Conservation (phyloP, 164 flowering plant genomes). For the Liquidambar formosana region DNA sequence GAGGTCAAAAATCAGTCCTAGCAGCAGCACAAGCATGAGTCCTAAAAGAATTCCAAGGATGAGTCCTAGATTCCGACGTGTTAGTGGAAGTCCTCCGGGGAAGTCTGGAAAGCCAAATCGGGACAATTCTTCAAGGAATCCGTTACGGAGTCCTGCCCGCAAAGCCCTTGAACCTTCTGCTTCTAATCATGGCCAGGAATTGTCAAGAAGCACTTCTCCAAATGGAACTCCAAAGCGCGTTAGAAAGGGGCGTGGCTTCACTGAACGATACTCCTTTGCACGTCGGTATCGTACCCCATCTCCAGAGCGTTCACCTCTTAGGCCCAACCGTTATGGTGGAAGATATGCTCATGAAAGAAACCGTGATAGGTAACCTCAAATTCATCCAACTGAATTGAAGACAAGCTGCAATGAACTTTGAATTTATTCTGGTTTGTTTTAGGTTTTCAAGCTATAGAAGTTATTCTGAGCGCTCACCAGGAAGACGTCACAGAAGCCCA, state of each 20-base stretch:
- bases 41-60: conserved; percentile 23
- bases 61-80: conserved; percentile 28
- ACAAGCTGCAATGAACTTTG: neutral
- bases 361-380: conserved; percentile 50
- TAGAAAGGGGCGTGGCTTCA: conserved; percentile 90
- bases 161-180: conserved; percentile 36
- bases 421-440: conserved; percentile 14
- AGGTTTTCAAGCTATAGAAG: conserved; percentile 62
- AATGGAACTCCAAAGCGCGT: conserved; percentile 62
- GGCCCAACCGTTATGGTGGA: conserved; percentile 50
- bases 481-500: conserved; percentile 48
- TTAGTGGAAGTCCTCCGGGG: conserved; percentile 28
- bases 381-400: neutral
- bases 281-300: conserved; percentile 87
- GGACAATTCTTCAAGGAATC: conserved; percentile 35
- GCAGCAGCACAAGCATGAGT: conserved; percentile 38
- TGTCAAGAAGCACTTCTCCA: conserved; percentile 56
- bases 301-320: conserved; percentile 58
- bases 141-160: conserved; percentile 31
- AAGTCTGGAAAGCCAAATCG: conserved; percentile 19
- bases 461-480: conserved; percentile 56
- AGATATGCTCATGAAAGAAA: conserved; percentile 49
- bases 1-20: conserved; percentile 19
- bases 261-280: conserved; percentile 67
- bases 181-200: conserved; percentile 25